Evolutionary conservation across 345 rosid genomes (phyloP).

Genomic region (Arabis hirsuta): DNA sequence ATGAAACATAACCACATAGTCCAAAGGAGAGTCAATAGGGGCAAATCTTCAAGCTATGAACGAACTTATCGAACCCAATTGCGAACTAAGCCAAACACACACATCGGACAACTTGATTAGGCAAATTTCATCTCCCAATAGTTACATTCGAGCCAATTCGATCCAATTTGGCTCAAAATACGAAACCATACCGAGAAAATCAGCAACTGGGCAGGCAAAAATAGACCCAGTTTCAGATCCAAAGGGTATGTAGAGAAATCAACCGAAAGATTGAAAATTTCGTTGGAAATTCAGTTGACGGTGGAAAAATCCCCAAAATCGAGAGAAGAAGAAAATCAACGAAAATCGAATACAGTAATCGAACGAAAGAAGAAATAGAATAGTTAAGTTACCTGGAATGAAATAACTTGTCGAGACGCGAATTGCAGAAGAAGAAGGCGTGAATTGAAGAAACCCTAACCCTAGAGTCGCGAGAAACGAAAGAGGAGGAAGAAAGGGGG

Average conservation of each 20-base stretch:
- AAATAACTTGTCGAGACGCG: not conserved
- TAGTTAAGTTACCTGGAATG: constrained; percentile 24
- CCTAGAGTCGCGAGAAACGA: constrained; percentile 32
- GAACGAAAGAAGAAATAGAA: not conserved
- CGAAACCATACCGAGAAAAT: constrained; percentile 14
- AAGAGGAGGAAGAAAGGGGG: constrained; percentile 21
- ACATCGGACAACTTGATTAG: constrained; percentile 2
- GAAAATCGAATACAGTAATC: not conserved
- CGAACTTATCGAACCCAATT: not conserved
- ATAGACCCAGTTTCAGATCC: constrained; percentile 29
- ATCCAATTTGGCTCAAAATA: not conserved
- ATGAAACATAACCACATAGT: constrained; percentile 17
- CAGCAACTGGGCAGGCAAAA: constrained; percentile 2
- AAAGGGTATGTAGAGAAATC: constrained; percentile 21
- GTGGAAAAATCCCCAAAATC: constrained; percentile 8
- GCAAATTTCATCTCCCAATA: not conserved
- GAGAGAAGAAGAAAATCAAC: constrained; percentile 16
- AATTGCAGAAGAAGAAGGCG: constrained; percentile 26
- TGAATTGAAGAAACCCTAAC: constrained; percentile 37
- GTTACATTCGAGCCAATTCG: constrained; percentile 4
- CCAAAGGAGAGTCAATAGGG: constrained; percentile 19
- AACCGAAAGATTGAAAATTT: constrained; percentile 6
- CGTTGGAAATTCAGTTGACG: not conserved
- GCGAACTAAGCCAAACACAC: constrained; percentile 13
- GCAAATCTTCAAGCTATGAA: not conserved